Conservation (phyloP, 306 rosid genomes). For the Dalbergia cultrata region DNA sequence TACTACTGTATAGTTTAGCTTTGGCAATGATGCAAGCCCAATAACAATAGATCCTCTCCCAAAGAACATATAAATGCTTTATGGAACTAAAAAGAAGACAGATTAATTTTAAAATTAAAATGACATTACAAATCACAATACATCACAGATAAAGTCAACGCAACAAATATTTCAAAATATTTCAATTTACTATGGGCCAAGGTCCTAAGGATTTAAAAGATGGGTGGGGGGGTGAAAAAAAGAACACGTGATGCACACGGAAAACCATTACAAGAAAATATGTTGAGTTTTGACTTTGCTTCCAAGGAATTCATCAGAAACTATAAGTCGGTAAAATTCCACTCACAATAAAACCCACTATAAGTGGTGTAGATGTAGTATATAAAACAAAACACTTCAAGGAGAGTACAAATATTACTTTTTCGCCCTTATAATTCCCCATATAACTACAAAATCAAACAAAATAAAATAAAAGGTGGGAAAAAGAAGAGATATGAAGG, state of each 20-base stretch:
- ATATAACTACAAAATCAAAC: background rate
- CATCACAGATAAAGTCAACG: background rate
- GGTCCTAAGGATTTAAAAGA: background rate
- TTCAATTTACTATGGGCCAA: background rate
- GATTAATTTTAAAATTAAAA: slow-evolving; percentile 13
- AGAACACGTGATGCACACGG: background rate
- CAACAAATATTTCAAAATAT: background rate
- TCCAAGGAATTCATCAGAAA: background rate
- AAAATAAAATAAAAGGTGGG: slow-evolving; percentile 23
- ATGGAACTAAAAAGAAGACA: background rate
- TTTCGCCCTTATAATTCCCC: background rate
- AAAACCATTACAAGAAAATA: background rate
- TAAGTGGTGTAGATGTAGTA: too few species aligned
- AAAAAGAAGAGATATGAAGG: slow-evolving; percentile 29
- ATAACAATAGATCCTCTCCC: slow-evolving; percentile 23
- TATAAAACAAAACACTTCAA: background rate
- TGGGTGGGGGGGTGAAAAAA: too few species aligned
- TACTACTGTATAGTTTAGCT: slow-evolving; percentile 1
- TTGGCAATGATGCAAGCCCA: slow-evolving; percentile 24
- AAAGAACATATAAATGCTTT: slow-evolving; percentile 15
- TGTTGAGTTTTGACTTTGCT: background rate
- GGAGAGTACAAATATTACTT: background rate
- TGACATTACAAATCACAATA: background rate
- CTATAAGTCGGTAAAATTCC: background rate
- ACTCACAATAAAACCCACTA: background rate